Evolutionary conservation across 805 yeast species (phyloP).

Genomic region (Torulaspora delbrueckii): DNA sequence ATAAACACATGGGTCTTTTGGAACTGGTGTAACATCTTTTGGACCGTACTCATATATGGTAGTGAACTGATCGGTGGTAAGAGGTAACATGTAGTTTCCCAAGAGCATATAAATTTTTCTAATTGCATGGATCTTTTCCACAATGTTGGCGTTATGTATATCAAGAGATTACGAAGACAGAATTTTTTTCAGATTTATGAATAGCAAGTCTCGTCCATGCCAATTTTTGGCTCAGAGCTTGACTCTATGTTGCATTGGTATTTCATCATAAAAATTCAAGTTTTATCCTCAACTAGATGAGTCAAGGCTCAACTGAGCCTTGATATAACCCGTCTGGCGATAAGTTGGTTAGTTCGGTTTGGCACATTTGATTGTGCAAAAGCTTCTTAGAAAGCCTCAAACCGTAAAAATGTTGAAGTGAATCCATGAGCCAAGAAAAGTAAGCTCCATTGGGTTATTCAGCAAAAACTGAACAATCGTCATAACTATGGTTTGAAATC

Average conservation of each 20-base stretch:
- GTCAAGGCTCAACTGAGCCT: conserved; percentile 13
- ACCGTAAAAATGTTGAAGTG: conserved; percentile 29
- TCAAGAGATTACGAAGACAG: not conserved
- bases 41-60: conserved; percentile 72
- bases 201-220: conserved; percentile 69
- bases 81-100: conserved; percentile 4
- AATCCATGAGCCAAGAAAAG: conserved; percentile 61
- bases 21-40: conserved; percentile 92
- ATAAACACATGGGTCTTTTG: conserved; percentile 88
- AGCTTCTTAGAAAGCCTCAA: conserved; percentile 32
- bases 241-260: conserved; percentile 81
- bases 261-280: conserved; percentile 54
- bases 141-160: not conserved
- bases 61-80: conserved; percentile 56
- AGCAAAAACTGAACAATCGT: conserved; percentile 46
- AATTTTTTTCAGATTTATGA: conserved; percentile 9
- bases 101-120: conserved; percentile 4
- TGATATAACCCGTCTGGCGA: not conserved
- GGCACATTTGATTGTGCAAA: conserved; percentile 67
- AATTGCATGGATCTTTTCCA: conserved; percentile 5
- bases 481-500: conserved; percentile 69
- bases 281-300: not conserved
- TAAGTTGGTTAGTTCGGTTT: conserved; percentile 34
- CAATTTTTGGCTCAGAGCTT: conserved; percentile 64
- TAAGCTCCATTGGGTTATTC: conserved; percentile 82